Percentiles rank a stretch among this genome's conserved stretches.
Conservation (phyloP, 1,139 yeast genomes). For the Candida sp. region DNA sequence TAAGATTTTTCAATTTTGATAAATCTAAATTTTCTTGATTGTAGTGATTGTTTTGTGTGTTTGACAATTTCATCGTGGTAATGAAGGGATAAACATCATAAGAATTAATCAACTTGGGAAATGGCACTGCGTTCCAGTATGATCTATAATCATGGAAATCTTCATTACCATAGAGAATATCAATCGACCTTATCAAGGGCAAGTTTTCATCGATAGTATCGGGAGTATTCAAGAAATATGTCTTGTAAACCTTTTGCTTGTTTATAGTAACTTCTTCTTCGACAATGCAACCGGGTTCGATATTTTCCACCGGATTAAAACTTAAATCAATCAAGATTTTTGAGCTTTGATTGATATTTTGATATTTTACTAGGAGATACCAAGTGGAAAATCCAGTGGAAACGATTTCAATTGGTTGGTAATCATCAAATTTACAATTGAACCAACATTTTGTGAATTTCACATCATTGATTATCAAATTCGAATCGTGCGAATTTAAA, state of each 20-base stretch:
- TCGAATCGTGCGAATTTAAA: background rate
- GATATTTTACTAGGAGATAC: conserved; percentile 9
- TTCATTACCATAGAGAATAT: conserved; percentile 22
- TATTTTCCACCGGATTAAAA: conserved; percentile 6
- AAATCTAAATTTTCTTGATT: conserved; percentile 1
- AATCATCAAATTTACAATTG: background rate
- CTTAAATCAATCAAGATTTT: conserved; percentile 13
- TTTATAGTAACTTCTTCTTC: conserved; percentile 3
- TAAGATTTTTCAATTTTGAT: conserved; percentile 3
- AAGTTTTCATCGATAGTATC: conserved; percentile 6
- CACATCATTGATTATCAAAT: background rate
- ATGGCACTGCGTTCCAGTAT: conserved; percentile 9
- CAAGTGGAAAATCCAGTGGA: too few species aligned
- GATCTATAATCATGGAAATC: conserved; percentile 17
- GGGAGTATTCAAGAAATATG: background rate
- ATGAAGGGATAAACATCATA: conserved; percentile 10
- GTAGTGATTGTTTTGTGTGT: conserved; percentile 2
- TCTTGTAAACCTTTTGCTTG: conserved; percentile 8
- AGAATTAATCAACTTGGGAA: conserved; percentile 3
- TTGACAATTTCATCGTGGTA: conserved; percentile 8
- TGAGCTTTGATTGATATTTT: conserved; percentile 9
- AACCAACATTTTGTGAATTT: background rate
- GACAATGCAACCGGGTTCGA: conserved; percentile 1
- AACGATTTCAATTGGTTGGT: background rate
- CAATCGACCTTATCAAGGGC: conserved; percentile 19